phyloP scores from a whole-genome alignment of 202 grass and related monocot species.

The Eragrostis tef region DNA sequence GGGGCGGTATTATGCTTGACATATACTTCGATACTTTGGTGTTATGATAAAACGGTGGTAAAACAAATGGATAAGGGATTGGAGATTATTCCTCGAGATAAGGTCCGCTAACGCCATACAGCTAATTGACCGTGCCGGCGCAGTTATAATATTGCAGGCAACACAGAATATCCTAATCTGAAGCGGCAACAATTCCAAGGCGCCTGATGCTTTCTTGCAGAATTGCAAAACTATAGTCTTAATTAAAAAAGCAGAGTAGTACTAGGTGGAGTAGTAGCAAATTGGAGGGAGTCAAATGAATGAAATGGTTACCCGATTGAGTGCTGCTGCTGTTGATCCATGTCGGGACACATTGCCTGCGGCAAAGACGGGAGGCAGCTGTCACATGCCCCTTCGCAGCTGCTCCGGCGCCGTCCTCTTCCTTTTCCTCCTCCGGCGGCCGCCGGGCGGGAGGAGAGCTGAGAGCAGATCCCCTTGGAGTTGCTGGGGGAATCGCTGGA shows the following conservation, averaged over 20 bases:
- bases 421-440: neutral
- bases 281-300: neutral
- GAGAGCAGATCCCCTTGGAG: neutral
- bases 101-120: neutral
- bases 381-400: conserved; percentile 44
- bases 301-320: conserved; percentile 10
- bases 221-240: neutral
- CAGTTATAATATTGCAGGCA: neutral
- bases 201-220: neutral
- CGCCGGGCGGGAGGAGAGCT: neutral
- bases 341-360: conserved; percentile 50
- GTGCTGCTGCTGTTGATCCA: conserved; percentile 38
- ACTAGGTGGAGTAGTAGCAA: neutral
- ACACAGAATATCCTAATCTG: neutral
- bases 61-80: neutral
- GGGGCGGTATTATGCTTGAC: neutral
- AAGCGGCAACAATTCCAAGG: neutral
- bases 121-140: neutral
- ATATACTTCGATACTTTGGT: neutral
- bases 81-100: neutral
- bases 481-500: neutral
- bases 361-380: conserved; percentile 28
- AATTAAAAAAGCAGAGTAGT: neutral
- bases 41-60: neutral
- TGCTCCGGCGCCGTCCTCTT: neutral